Percentiles rank a stretch among this genome's conserved stretches.
phyloP scores from a whole-genome alignment of 768 basidiomycete species.

The Leccinum longicurvipes region DNA sequence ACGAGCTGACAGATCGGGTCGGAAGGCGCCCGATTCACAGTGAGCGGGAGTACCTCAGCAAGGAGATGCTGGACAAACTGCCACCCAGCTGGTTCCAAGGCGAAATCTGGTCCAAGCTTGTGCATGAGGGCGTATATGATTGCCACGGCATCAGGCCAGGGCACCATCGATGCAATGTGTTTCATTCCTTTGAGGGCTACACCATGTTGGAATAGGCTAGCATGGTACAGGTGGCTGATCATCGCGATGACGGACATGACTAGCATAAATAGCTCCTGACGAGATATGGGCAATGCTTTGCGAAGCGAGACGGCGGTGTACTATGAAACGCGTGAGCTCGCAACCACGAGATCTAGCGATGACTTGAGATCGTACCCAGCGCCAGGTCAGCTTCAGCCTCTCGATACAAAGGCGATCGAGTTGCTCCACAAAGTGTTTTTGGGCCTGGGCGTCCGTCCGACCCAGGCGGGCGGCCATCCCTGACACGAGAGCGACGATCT shows the following conservation, averaged over 20 bases:
- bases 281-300: neutral
- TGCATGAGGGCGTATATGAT: conserved; percentile 13
- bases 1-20: conserved; percentile 21
- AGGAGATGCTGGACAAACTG: conserved; percentile 15
- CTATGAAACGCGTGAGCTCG: conserved; percentile 9
- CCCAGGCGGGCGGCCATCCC: conserved; percentile 6
- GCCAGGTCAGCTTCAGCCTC: conserved; percentile 13
- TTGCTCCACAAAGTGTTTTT: conserved; percentile 10
- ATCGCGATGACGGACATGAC: conserved; percentile 17
- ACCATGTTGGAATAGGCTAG: conserved; percentile 6
- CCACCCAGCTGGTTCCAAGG: conserved; percentile 5
- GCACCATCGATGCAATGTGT: conserved; percentile 14
- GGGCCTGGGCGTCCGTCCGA: conserved; percentile 1
- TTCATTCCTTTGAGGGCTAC: conserved; percentile 4
- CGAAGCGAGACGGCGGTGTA: conserved; percentile 4
- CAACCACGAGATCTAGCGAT: neutral
- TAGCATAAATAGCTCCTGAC: conserved; percentile 9
- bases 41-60: conserved; percentile 2
- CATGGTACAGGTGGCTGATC: conserved; percentile 13
- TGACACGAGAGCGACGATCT: conserved; percentile 10
- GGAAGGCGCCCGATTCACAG: neutral
- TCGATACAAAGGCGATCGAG: conserved; percentile 8
- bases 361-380: conserved; percentile 10
- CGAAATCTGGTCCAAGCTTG: conserved; percentile 18
- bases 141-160: conserved; percentile 17